Percentiles rank a stretch among this genome's conserved stretches.
Evolutionary conservation across 257 asterid species (phyloP).

Genomic region (Capsicum chinense): DNA sequence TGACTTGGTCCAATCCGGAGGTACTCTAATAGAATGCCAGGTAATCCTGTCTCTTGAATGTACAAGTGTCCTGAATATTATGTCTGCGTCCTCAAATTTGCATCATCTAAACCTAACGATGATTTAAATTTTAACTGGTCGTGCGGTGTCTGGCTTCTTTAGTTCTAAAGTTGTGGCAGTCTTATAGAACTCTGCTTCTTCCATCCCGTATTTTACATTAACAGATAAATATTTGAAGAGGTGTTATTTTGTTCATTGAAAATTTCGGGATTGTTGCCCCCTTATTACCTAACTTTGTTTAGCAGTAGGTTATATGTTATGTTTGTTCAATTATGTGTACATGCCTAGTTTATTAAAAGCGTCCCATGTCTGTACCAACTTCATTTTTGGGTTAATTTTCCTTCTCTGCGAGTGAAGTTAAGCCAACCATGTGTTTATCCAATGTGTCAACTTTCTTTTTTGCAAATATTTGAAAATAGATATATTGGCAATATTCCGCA

Average conservation of each 20-base stretch:
- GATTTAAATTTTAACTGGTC: background rate
- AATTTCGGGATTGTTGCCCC: background rate
- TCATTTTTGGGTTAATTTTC: background rate
- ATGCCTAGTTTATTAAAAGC: background rate
- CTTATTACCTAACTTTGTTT: background rate
- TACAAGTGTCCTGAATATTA: background rate
- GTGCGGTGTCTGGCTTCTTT: background rate
- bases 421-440: background rate
- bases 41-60: conserved; percentile 44
- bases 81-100: background rate
- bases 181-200: conserved; percentile 12
- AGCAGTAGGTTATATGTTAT: background rate
- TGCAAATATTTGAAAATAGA: background rate
- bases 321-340: background rate
- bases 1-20: conserved; percentile 97
- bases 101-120: background rate
- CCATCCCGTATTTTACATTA: background rate
- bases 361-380: background rate
- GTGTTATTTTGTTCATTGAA: background rate
- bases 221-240: background rate
- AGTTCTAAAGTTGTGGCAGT: background rate
- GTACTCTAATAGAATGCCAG: conserved; percentile 96
- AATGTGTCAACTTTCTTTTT: background rate
- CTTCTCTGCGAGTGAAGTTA: background rate
- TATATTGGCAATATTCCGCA: background rate